Evolutionary conservation across 306 rosid species (phyloP).

Genomic region (Amphicarpaea edgeworthii): DNA sequence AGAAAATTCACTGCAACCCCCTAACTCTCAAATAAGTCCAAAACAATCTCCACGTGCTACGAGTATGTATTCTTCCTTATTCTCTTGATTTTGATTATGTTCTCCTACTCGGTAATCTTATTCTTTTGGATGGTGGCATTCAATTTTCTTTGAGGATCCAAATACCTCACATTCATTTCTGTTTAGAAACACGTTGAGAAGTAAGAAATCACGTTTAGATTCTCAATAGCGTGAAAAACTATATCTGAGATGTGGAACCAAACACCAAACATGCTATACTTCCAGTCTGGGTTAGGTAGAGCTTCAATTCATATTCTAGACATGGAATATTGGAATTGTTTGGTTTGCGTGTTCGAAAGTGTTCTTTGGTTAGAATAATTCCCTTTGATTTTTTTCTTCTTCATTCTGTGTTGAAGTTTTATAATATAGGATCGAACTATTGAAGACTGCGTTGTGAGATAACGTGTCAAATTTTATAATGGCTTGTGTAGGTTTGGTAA

Average conservation of each 20-base stretch:
- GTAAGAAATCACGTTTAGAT: too few relatives aligned
- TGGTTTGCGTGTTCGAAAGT: constrained; percentile 18
- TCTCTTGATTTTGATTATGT: constrained; percentile 10
- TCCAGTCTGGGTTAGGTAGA: not conserved
- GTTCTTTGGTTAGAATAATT: constrained; percentile 15
- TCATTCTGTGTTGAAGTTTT: not conserved
- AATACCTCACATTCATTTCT: not conserved
- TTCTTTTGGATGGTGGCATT: not conserved
- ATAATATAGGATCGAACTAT: not conserved
- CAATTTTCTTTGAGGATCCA: not conserved
- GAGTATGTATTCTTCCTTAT: constrained; percentile 47
- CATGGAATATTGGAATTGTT: constrained; percentile 16
- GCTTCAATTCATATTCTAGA: not conserved
- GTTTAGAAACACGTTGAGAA: too few relatives aligned
- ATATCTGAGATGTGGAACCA: too few relatives aligned
- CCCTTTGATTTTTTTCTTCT: not conserved
- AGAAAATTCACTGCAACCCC: not conserved
- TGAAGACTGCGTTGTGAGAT: constrained; percentile 1
- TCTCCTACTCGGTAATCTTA: not conserved
- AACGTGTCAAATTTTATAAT: constrained; percentile 33
- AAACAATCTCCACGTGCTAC: not conserved
- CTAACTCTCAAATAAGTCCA: not conserved
- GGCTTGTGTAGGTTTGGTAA: not conserved
- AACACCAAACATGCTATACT: too few relatives aligned
- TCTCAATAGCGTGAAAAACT: too few relatives aligned